Base-by-base conservation (phyloP, 768 basidiomycete species). In the Kwoniella botswanensis region DNA sequence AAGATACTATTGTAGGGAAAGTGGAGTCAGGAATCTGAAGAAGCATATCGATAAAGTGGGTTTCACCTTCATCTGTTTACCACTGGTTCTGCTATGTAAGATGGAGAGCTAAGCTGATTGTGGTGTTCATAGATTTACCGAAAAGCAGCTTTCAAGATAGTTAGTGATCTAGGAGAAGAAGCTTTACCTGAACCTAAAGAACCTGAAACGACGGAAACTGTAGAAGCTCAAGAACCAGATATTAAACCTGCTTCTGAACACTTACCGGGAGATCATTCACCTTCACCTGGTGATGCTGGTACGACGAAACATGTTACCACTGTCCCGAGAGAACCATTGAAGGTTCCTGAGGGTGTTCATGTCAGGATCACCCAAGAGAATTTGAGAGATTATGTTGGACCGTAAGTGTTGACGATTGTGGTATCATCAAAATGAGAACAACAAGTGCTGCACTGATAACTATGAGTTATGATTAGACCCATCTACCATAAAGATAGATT, bases 1-100 rank as follows among this genome's bases (percentile, higher is more conserved):
- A 85, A 92, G 95, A 82, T 98, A 94, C 83, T 98, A 98, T 84
- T 95, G 93, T 82, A 88, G 97, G 24, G 97, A 99, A 86, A 96
- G 93, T 76, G 97, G 97, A 55, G 97, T 99, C 41, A 87, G 97
- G 60, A 94, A 94, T 80, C 80, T 99, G 82, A 98, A 98, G 89
- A 98, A 99, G 85, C 92, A 95, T 78, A 96, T 99, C 65, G 96
- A 99, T 80, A 98, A 98, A 90, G 94, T 93, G 67, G 63, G 72
- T 67, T 21, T 43, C 15, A 35, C 18, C 22, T 35, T 10, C 26
- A 70, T 43, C 43, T 50, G 9, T 17, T 26, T 18, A n/a, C 4
- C 24, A n/a, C 21, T 55, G 42, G 2, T 42, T 43, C 59, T n/a
- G 18, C 11, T 22, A 15, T n/a, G 13, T 1, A 22, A 18, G 1